Conservation (phyloP, 73 alveolate genomes). For the Paramecium octaurelia region DNA sequence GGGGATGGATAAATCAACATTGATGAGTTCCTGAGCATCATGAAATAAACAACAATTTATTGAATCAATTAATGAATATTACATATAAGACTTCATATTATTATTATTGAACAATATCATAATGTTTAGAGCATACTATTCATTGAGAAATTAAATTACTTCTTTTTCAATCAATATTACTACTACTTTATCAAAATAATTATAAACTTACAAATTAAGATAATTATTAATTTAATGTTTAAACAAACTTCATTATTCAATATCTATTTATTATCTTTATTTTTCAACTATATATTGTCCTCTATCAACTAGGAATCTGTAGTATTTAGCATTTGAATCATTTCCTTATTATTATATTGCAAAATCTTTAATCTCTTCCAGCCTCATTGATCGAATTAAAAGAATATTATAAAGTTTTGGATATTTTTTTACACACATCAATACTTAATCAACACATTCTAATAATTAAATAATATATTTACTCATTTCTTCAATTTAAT, state of each 20-base stretch:
- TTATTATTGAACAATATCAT: neutral
- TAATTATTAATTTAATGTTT: neutral
- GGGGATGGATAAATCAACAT: conserved; percentile 88
- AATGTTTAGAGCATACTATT: neutral
- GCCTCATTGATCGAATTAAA: neutral
- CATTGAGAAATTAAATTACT: neutral
- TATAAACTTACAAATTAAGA: too few species aligned
- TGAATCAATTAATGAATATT: conserved; percentile 60
- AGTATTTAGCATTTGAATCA: neutral
- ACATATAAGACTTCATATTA: neutral
- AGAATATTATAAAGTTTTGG: neutral
- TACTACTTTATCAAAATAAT: too few species aligned
- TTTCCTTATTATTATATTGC: neutral
- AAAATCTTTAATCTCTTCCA: neutral
- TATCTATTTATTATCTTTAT: neutral
- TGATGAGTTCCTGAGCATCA: conserved; percentile 97
- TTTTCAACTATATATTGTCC: neutral
- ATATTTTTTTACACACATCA: neutral
- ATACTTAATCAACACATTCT: neutral
- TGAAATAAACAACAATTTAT: conserved; percentile 97
- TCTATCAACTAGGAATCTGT: neutral
- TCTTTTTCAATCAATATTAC: neutral
- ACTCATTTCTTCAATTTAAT: neutral
- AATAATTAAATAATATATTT: neutral
- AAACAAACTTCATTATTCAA: neutral